These are phyloP conservation scores for Leishmania martiniquensis DNA, from an alignment of 208 protist species.

Conservation along the genomic window DNA sequence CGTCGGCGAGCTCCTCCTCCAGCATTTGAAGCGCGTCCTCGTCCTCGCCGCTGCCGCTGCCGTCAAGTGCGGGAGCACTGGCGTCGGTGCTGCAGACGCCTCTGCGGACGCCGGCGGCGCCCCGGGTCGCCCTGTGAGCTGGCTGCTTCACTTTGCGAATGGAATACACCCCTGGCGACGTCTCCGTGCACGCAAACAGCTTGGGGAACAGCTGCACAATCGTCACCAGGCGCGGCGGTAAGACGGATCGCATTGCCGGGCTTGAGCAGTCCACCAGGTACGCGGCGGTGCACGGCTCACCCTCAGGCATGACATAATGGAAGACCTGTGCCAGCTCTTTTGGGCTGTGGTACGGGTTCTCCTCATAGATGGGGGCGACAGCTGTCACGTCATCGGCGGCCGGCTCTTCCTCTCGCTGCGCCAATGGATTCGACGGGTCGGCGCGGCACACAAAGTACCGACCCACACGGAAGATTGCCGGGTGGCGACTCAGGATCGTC, in stretches of 20 bases:
- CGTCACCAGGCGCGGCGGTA: constrained; percentile 73
- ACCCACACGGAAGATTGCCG: constrained; percentile 67
- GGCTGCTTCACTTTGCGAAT: constrained; percentile 56
- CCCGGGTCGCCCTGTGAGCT: neutral
- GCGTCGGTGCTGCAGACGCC: neutral
- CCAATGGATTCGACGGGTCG: constrained; percentile 69
- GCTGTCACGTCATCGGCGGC: constrained; percentile 46
- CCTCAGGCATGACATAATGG: constrained; percentile 71
- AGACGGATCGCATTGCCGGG: constrained; percentile 74
- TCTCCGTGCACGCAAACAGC: constrained; percentile 78
- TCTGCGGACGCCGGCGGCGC: neutral
- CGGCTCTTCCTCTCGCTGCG: constrained; percentile 52
- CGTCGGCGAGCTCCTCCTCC: constrained; percentile 43
- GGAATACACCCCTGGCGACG: constrained; percentile 70
- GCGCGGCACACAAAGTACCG: constrained; percentile 73
- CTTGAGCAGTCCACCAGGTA: constrained; percentile 76
- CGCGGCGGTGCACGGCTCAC: constrained; percentile 57
- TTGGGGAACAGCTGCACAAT: constrained; percentile 74
- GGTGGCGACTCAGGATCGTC: constrained; percentile 61
- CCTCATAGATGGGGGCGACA: constrained; percentile 43
- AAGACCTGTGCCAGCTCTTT: constrained; percentile 76
- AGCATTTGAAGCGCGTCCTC: constrained; percentile 51
- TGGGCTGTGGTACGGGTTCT: constrained; percentile 79
- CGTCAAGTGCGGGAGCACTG: neutral
- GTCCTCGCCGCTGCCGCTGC: constrained; percentile 17